Percentiles rank a stretch among this genome's conserved stretches.
phyloP scores from a whole-genome alignment of 495 filamentous ascomycete species.

The Pyrenula aspistea region DNA sequence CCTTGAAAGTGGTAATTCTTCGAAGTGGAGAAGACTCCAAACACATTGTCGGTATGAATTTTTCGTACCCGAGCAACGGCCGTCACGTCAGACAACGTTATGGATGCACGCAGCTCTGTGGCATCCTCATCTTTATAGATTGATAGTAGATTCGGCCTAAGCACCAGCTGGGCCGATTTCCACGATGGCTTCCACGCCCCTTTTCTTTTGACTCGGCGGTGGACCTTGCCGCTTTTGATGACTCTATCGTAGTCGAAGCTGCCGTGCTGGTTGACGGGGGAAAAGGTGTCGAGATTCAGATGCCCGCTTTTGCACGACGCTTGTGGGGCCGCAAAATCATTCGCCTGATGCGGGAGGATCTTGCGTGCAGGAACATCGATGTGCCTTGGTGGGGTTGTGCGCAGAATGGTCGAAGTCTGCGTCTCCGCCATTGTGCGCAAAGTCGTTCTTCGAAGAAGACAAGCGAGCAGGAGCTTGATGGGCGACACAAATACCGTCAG shows the following conservation, averaged over 20 bases:
- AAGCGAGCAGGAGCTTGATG: neutral
- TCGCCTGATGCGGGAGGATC: constrained; percentile 1
- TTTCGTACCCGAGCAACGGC: constrained; percentile 82
- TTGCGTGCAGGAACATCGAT: neutral
- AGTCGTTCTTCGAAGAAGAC: neutral
- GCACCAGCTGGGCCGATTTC: constrained; percentile 82
- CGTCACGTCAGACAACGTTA: constrained; percentile 80
- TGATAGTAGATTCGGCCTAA: constrained; percentile 85
- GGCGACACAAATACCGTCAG: neutral
- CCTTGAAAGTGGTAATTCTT: constrained; percentile 87
- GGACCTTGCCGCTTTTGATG: constrained; percentile 73
- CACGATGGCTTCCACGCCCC: constrained; percentile 43
- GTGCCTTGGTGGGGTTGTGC: neutral
- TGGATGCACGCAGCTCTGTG: constrained; percentile 75
- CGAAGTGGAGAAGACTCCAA: constrained; percentile 85
- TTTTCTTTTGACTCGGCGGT: constrained; percentile 83
- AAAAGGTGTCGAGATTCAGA: constrained; percentile 49
- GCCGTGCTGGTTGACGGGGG: constrained; percentile 86
- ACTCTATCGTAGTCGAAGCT: constrained; percentile 92
- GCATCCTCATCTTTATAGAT: constrained; percentile 90
- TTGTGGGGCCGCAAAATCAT: constrained; percentile 5
- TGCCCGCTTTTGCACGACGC: constrained; percentile 30
- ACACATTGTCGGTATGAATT: constrained; percentile 65
- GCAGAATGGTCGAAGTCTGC: neutral
- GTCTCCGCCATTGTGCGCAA: neutral